Conservation (phyloP, 257 asterid genomes). For the Buddleja alternifolia region DNA sequence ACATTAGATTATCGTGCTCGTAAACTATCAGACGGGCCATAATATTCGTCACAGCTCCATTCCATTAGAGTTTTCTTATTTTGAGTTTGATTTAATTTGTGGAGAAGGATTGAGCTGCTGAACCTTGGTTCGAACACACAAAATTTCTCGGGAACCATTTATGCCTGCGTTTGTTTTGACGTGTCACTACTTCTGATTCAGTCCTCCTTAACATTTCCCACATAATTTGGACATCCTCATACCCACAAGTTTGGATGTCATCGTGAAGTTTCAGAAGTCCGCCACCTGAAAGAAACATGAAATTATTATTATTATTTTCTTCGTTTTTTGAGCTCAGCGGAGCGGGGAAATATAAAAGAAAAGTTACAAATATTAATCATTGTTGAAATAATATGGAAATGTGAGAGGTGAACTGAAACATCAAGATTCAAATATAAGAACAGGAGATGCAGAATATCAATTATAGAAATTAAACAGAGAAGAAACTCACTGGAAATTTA, state of each 20-base stretch:
- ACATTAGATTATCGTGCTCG: not conserved
- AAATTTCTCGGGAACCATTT: conserved; percentile 63
- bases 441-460: no score
- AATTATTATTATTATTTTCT: no score
- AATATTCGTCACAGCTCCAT: no score
- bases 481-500: no score
- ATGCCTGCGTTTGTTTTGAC: conserved; percentile 50
- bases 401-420: no score
- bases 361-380: no score
- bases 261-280: conserved; percentile 86
- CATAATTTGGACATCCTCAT: conserved; percentile 93
- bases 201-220: conserved; percentile 89
- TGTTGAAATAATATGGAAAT: no score
- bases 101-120: conserved; percentile 41
- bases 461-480: no score
- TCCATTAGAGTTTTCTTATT: conserved; percentile 15
- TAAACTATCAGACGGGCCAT: not conserved
- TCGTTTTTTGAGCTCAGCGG: no score
- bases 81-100: conserved; percentile 34
- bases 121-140: conserved; percentile 43
- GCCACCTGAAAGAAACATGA: conserved; percentile 40
- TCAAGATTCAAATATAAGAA: no score
- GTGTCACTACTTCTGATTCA: conserved; percentile 51
- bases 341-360: no score
- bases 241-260: conserved; percentile 92